Conservation (phyloP, 2,329 filamentous ascomycete genomes). For the Claviceps fusiformis region DNA sequence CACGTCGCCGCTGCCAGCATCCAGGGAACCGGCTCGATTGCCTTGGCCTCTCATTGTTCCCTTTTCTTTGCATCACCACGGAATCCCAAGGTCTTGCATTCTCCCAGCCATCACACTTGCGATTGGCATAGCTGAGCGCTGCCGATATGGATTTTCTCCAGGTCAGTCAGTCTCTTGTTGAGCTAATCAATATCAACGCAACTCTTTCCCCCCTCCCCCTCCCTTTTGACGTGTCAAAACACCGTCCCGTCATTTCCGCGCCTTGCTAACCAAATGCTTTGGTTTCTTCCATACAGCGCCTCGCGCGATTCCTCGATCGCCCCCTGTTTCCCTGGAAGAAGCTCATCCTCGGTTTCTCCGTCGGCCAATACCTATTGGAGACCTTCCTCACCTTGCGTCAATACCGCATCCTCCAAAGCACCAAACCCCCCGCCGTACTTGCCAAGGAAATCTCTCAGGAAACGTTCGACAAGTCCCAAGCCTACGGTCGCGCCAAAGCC, state of each 20-base stretch:
- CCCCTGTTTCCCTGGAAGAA: constrained; percentile 96
- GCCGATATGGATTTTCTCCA: constrained; percentile 33
- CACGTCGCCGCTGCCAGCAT: neutral
- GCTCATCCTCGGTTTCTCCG: constrained; percentile 84
- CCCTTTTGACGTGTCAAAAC: neutral
- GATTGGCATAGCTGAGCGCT: neutral
- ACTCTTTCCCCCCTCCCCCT: too few species aligned
- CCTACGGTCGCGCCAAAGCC: constrained; percentile 90
- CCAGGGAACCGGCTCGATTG: neutral
- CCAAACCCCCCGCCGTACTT: constrained; percentile 71
- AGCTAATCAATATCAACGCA: too few species aligned
- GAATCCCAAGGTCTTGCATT: neutral
- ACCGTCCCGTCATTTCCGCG: too few species aligned
- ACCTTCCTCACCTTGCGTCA: constrained; percentile 80
- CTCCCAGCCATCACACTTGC: constrained; percentile 2
- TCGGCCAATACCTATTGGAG: constrained; percentile 85
- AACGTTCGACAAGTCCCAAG: constrained; percentile 90
- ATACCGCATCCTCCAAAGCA: constrained; percentile 72
- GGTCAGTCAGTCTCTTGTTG: constrained; percentile 16
- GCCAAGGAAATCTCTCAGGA: constrained; percentile 77
- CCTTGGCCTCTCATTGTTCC: neutral
- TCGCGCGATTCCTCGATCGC: constrained; percentile 77
- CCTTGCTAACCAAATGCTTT: neutral
- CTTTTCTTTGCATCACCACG: neutral
- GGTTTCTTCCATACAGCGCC: constrained; percentile 32